Base-by-base conservation (phyloP, 2,329 filamentous ascomycete species). In the Xylariomycetidae sp. region DNA sequence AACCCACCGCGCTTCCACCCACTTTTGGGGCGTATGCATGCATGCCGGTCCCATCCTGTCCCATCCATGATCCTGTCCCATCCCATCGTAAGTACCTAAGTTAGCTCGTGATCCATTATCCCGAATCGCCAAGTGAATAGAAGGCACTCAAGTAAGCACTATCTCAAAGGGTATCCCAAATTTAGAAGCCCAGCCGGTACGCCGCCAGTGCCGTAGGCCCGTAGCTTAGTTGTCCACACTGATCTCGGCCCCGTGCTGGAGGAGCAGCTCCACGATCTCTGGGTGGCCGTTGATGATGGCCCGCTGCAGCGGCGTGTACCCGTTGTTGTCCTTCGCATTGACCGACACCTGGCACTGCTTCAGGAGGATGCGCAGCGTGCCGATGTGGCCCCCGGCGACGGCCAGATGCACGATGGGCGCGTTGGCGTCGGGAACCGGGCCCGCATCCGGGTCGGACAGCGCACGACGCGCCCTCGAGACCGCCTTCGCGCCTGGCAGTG, bases 211-310 rank as follows among this genome's bases (percentile, higher is more conserved):
- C 20, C 20, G 12, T 23, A 23, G 8, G 20, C 12, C 8, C 20
- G 20, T 23, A 17, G 12, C 12, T 45, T 31, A 47, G 19, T 36
- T 35, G 23, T 47, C 44, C 13, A 38, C 33, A 25, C 44, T 43
- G 12, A 45, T 32, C 18, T 43, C 44, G 4, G 44, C 44, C 24
- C 44, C 44, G 20, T 49, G 44, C 29, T 46, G 42, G 19, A 49
- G 40, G 6, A 49, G 37, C 10, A 48, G 39, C 19, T 43, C 42
- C 18, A 49, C 46, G 25, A 49, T 46, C n/a, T 49, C 44, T 19
- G 46, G 47, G 27, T 46, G 46, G 10, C 46, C 46, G n/a, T 42
- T 44, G 17, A 49, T 46, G 23, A 49, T 46, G 18, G 46, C 46
- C 6, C 46, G 44, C 25, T 49, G 46, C 4, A 49, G 44, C 6